Conservation (phyloP, 2,329 filamentous ascomycete genomes). For the Pseudocercospora fuligena region DNA sequence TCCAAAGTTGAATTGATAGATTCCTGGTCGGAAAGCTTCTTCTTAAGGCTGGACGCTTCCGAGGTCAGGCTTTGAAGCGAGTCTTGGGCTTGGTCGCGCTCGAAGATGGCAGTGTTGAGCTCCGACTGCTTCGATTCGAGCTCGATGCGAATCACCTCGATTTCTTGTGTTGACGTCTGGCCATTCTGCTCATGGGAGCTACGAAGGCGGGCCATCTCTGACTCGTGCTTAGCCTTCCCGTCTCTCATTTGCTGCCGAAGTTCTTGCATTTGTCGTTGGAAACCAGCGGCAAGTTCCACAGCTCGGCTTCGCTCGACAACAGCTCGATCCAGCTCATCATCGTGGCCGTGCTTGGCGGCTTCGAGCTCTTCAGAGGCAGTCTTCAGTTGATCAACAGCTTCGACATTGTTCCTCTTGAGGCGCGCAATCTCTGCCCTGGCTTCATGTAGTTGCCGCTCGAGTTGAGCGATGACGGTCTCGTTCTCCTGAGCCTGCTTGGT, state of each 20-base stretch:
- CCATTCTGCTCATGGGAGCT: slow-evolving; percentile 20
- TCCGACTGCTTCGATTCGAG: slow-evolving; percentile 31
- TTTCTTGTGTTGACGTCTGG: slow-evolving; percentile 23
- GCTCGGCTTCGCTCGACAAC: slow-evolving; percentile 29
- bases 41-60: slow-evolving; percentile 13
- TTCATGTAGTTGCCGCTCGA: slow-evolving; percentile 29
- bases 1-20: slow-evolving; percentile 34
- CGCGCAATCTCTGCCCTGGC: slow-evolving; percentile 31
- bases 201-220: slow-evolving; percentile 29
- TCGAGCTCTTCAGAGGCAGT: slow-evolving; percentile 25
- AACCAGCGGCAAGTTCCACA: slow-evolving; percentile 28
- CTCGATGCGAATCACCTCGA: slow-evolving; percentile 26
- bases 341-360: slow-evolving; percentile 21
- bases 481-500: slow-evolving; percentile 28
- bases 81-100: slow-evolving; percentile 36
- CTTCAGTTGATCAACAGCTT: slow-evolving; percentile 23
- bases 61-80: slow-evolving; percentile 17
- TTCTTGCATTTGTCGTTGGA: slow-evolving; percentile 33
- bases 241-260: slow-evolving; percentile 32
- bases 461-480: slow-evolving; percentile 27
- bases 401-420: slow-evolving; percentile 21
- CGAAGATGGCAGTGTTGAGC: slow-evolving; percentile 35
- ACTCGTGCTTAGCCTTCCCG: slow-evolving; percentile 30
- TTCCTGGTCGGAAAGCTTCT: slow-evolving; percentile 24
- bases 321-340: slow-evolving; percentile 26